Base-by-base conservation (phyloP, 108 stramenopile genomes). In the Skeletonema menzelii region DNA sequence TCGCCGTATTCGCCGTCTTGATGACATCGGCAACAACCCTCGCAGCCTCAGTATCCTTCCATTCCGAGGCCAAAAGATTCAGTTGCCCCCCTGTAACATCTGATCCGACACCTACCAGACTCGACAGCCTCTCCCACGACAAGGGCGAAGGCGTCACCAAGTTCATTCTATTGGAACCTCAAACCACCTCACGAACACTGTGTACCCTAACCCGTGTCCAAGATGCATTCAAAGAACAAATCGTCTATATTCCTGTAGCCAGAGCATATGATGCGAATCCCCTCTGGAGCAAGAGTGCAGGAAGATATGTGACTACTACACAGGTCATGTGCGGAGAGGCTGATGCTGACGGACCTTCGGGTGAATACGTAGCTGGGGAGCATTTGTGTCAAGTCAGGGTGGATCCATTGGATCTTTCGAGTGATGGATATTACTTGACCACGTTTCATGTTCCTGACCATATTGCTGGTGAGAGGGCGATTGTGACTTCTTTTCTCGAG, bases 401-500 rank as follows among this genome's bases (percentile, higher is more conserved):
- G 46, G 35, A 37, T 37, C 71, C 76, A 6, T 72, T 77, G 27
- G n/a, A 31, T 0, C 0, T 28, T 11, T 49, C 27, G 4, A 53
- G 58, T 35, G 55, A 27, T 34, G 78, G 73, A 13, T 79, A 74
- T 17, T 79, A 69, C n/a, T 17, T 79, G 4, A 79, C 59, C 26
- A n/a, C 15, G 5, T 68, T 27, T 38, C 34, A 55, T 1, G 67
- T 20, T 8, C 28, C 27, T 12, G 58, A 22, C 35, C 4, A 62
- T n/a, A 17, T 42, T 15, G 10, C n/a, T 3, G 6, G 5, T 24
- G 11, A 12, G 30, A 19, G 6, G 22, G 17, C 19, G 5, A 20
- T 59, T 56, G 60, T 22, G 7, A 12, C 24, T 22, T 14, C 14
- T 14, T 38, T 19, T 19, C 19, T 37, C 2, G 22, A 30, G 31